Percentiles rank a stretch among this genome's conserved stretches.
These are phyloP conservation scores for Fonsecaea erecta DNA, from an alignment of 2,329 filamentous ascomycete genomes.

Conservation along the genomic window DNA sequence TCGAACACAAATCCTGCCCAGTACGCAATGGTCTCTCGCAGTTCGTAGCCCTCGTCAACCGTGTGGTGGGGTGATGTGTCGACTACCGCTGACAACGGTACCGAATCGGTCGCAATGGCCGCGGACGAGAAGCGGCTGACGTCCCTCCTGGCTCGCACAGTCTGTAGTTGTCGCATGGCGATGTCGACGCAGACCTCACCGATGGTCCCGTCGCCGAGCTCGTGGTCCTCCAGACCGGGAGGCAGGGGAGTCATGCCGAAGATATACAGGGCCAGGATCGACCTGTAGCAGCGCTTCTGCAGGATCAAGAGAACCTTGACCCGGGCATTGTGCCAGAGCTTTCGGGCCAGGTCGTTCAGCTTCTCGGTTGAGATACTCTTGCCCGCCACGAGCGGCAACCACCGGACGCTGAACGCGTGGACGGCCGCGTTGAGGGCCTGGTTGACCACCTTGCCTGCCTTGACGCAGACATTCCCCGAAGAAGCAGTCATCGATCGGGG, in stretches of 20 bases:
- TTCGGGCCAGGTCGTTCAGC: not conserved
- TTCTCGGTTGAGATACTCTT: not conserved
- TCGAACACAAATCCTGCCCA: constrained; percentile 5
- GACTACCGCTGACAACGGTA: not conserved
- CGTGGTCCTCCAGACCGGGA: not conserved
- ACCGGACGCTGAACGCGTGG: not conserved
- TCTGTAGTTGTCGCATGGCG: not conserved
- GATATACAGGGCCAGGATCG: constrained; percentile 1
- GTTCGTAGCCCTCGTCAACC: not conserved
- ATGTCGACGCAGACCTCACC: constrained; percentile 3
- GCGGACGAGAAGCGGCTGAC: not conserved
- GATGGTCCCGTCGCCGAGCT: not conserved
- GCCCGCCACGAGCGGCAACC: not conserved
- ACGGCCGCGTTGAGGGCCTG: not conserved
- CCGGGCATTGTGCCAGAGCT: not conserved
- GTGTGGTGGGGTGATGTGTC: not conserved
- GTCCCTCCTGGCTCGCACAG: not conserved
- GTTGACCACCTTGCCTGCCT: constrained; percentile 3
- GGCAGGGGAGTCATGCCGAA: not conserved
- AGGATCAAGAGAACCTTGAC: constrained; percentile 1
- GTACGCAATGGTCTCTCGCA: not conserved
- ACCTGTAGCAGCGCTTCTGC: not conserved
- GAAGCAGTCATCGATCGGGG: not conserved
- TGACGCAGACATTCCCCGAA: not conserved
- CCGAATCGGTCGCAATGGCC: not conserved